Percentiles rank a stretch among this genome's conserved stretches.
phyloP scores from a whole-genome alignment of 352 stramenopile species.

The Pythium dissotocum region DNA sequence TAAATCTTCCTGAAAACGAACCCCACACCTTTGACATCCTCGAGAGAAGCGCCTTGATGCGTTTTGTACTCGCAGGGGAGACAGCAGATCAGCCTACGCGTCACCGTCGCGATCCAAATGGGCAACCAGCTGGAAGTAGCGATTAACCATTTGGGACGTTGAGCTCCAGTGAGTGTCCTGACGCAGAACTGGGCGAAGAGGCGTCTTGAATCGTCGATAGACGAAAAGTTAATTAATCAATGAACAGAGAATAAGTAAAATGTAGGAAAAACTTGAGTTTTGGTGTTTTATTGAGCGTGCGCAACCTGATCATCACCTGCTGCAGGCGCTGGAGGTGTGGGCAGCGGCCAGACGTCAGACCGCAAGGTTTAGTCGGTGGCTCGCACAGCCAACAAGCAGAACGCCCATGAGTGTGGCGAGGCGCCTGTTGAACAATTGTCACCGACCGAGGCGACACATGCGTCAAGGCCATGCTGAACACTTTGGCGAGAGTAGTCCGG shows the following conservation, averaged over 20 bases:
- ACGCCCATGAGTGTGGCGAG: not conserved
- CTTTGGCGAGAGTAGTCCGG: not conserved
- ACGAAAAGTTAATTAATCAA: slow-evolving; percentile 2
- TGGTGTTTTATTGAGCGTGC: not conserved
- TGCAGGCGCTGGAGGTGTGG: not conserved
- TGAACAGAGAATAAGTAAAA: no score
- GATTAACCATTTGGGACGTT: slow-evolving; percentile 8
- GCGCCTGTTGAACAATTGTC: slow-evolving; percentile 12
- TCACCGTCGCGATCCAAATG: slow-evolving; percentile 12
- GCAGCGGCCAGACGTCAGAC: not conserved
- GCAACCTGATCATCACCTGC: slow-evolving; percentile 4
- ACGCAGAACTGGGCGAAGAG: slow-evolving; percentile 5
- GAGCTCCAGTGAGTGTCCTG: slow-evolving; percentile 24
- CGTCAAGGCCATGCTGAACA: slow-evolving; percentile 1
- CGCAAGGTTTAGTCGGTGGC: slow-evolving; percentile 4
- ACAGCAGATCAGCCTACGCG: slow-evolving; percentile 2
- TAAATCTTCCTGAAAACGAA: slow-evolving; percentile 14
- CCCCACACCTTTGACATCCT: slow-evolving; percentile 1
- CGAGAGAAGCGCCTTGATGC: not conserved
- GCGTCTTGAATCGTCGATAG: slow-evolving; percentile 17
- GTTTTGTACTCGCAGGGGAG: slow-evolving; percentile 1
- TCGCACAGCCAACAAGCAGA: slow-evolving; percentile 12
- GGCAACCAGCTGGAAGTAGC: slow-evolving; percentile 9
- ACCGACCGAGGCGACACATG: slow-evolving; percentile 1
- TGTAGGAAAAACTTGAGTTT: not conserved